Base-by-base conservation (phyloP, 768 basidiomycete genomes). In the Neoboletus magnificus region DNA sequence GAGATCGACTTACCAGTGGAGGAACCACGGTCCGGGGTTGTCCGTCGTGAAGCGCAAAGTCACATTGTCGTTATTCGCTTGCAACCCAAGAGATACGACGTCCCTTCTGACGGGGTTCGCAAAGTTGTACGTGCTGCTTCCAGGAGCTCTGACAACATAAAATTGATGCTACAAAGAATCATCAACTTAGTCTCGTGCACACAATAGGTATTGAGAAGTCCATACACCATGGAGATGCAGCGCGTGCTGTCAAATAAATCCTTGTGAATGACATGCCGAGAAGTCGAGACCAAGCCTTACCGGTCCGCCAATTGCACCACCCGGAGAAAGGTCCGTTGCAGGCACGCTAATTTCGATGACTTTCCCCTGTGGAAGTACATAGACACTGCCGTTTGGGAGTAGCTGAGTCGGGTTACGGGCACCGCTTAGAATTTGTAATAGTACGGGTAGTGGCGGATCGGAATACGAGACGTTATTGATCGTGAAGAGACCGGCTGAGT, bases 31-130 rank as follows among this genome's bases (percentile, higher is more conserved):
- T 1, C 63, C 61, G 0, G 85, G 77, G 66, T 88, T 89, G 65
- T 88, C 80, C 0, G 86, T 84, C 18, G 63, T 66, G 73, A 86
- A 89, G 11, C 85, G 79, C 29, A 89, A 74, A 0, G 80, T 81
- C 18, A 80, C 75, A 13, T 67, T 68, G 43, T 70, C 62, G 69
- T 48, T 68, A 68, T 58, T 73, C 70, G 16, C 64, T 62, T 42
- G 63, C 18, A 27, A 4, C 5, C 62, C 73, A 1, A 48, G 45
- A 15, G 61, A 59, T 11, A 82, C 73, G 1, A 78, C 80, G 62
- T 86, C 83, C 44, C 82, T 72, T 50, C 72, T 71, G 56, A 79
- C 74, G 0, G 84, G 84, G 62, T 86, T 84, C 5, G 25, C 57
- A 40, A 69, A 81, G 62, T 82, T 81, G 52, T 72, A 74, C 0